Evolutionary conservation across 805 yeast genomes (phyloP).

Genomic region (Wickerhamiella occidentalis): DNA sequence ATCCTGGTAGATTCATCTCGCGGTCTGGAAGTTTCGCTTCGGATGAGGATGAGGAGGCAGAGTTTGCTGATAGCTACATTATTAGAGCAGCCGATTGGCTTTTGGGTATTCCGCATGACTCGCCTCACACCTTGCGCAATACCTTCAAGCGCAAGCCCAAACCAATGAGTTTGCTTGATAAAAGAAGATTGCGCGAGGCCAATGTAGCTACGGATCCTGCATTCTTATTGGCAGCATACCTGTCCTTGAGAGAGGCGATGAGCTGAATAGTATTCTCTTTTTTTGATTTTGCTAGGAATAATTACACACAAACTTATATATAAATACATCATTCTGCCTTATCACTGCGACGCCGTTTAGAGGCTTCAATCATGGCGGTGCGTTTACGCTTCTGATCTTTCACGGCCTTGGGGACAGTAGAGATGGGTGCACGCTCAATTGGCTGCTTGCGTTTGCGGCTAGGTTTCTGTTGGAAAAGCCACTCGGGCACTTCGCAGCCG

Average conservation of each 20-base stretch:
- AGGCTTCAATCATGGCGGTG: conserved; percentile 47
- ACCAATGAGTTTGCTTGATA: conserved; percentile 7
- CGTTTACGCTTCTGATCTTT: conserved; percentile 28
- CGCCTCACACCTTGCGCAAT: conserved; percentile 11
- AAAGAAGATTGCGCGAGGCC: conserved; percentile 12
- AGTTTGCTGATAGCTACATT: conserved; percentile 6
- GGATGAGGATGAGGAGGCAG: conserved; percentile 3
- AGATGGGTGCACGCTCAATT: conserved; percentile 57
- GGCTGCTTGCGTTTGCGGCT: conserved; percentile 23
- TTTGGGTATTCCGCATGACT: conserved; percentile 14
- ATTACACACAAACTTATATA: not conserved
- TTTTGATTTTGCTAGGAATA: too few relatives aligned
- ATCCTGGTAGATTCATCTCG: conserved; percentile 2
- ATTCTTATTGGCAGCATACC: conserved; percentile 12
- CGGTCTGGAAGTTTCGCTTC: not conserved
- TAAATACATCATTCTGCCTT: not conserved
- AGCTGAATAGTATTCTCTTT: not conserved
- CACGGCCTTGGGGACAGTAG: conserved; percentile 63
- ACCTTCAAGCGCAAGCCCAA: conserved; percentile 5
- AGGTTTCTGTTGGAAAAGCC: conserved; percentile 46
- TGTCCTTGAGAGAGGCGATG: not conserved
- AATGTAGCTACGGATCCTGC: conserved; percentile 13
- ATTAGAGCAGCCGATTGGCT: conserved; percentile 14
- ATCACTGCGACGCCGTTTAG: conserved; percentile 14
- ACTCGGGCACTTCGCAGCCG: conserved; percentile 52